Evolutionary conservation across 2,329 filamentous ascomycete genomes (phyloP), one percentile per base, ranked within the genome.

Genomic region (Coniochaeta pulveracea): DNA sequence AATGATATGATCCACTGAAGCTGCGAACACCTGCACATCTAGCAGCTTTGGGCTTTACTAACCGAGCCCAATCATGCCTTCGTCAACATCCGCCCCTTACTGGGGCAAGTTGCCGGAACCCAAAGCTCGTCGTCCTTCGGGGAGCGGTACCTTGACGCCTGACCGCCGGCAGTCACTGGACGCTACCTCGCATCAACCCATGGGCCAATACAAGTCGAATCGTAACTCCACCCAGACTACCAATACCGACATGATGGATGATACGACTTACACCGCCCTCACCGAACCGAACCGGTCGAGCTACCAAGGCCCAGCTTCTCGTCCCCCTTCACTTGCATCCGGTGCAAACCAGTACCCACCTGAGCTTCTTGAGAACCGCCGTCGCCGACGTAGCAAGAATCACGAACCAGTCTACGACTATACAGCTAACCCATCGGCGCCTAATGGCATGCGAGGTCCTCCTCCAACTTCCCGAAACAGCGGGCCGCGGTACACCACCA

Each of bases 391-490:
- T 29, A 61, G 53, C 42, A 58, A 53, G 37, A 56, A 59, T 39
- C 58, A 60, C 37, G 60, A 64, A 26, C 50, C 61, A 37, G 50
- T 55, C 10, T 56, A 61, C 23, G 48, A 56, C 34, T 38, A 48
- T 21, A 39, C 45, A 42, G 42, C 59, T 27, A 61, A 56, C 9
- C 66, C 72, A 12, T 58, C 63, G 32, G 73, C 69, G 21, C 72
- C 78, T 41, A 77, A 82, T 43, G 69, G 66, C 18, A 72, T 77
- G 35, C 65, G 64, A 45, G 66, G 61, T 7, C 72, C 72, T 24
- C 73, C 78, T 4, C 46, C 65, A 22, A 74, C 69, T 48, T 76
- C 73, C 51, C 59, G 55, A 25, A 58, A 55, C 41, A 52, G 54
- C 29, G 54, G 48, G 24, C 31, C 36, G 26, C 39, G 38, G n/a